These are phyloP conservation scores for Metarhizium humberi DNA, from an alignment of 2,329 filamentous ascomycete genomes.

Conservation along the genomic window DNA sequence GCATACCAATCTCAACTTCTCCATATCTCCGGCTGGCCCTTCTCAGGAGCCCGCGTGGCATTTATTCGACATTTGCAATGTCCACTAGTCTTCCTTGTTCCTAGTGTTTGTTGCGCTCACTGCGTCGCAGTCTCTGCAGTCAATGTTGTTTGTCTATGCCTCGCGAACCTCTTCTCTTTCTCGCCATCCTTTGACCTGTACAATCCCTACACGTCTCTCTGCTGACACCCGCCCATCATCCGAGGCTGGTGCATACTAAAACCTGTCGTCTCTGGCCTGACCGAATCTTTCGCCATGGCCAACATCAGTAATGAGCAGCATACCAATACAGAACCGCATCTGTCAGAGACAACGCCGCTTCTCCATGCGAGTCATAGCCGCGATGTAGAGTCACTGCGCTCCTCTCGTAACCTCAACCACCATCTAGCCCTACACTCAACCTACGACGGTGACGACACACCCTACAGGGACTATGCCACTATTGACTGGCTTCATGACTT, in stretches of 20 bases:
- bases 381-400: neutral
- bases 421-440: neutral
- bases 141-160: too few species aligned
- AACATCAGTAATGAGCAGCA: neutral
- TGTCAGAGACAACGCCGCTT: neutral
- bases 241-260: neutral
- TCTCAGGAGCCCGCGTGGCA: too few species aligned
- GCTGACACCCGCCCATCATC: too few species aligned
- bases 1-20: neutral
- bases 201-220: neutral
- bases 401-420: neutral
- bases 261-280: neutral
- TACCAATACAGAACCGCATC: neutral
- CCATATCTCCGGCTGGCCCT: neutral
- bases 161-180: neutral
- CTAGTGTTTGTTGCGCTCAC: neutral
- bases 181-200: neutral
- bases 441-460: conserved; percentile 40
- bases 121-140: too few species aligned
- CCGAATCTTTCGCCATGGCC: neutral
- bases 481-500: conserved; percentile 55
- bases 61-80: too few species aligned
- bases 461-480: conserved; percentile 53
- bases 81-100: too few species aligned
- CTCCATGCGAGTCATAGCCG: neutral